Percentiles rank a stretch among this genome's conserved stretches.
These are phyloP conservation scores for Rhodocollybia butyracea DNA, from an alignment of 768 basidiomycete species.

Conservation along the genomic window DNA sequence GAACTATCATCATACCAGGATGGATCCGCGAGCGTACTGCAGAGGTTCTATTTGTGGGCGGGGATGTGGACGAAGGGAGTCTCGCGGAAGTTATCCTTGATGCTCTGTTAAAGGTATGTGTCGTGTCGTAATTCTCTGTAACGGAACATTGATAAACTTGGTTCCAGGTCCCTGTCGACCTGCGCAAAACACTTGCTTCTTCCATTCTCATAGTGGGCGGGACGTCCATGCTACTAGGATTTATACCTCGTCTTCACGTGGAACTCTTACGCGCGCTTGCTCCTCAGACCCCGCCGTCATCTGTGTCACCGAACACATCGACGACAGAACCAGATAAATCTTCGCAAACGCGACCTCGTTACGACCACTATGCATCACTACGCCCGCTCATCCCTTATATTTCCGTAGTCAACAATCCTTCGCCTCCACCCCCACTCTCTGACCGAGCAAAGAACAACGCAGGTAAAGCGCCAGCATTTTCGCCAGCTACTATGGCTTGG, in stretches of 20 bases:
- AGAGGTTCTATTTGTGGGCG: conserved; percentile 87
- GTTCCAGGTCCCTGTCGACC: conserved; percentile 79
- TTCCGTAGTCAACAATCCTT: conserved; percentile 85
- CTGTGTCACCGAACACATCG: too few species aligned
- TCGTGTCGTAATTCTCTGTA: background rate
- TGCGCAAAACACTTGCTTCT: conserved; percentile 78
- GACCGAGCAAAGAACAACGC: conserved; percentile 57
- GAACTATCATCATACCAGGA: conserved; percentile 83
- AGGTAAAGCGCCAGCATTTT: conserved; percentile 86
- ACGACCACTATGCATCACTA: conserved; percentile 74
- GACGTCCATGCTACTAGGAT: conserved; percentile 88
- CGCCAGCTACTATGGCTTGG: conserved; percentile 82
- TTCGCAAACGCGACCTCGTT: conserved; percentile 44
- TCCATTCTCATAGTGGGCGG: conserved; percentile 88
- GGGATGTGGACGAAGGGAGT: conserved; percentile 84
- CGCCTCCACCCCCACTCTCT: conserved; percentile 42
- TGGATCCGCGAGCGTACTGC: conserved; percentile 93
- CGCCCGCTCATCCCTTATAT: conserved; percentile 70
- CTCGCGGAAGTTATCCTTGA: conserved; percentile 81
- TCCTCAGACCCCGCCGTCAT: conserved; percentile 29
- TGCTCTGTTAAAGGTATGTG: conserved; percentile 68
- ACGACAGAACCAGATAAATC: conserved; percentile 34
- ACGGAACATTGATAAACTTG: background rate
- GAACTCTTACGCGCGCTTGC: conserved; percentile 68
- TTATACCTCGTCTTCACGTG: conserved; percentile 82